Percentiles rank a stretch among this genome's conserved stretches.
Conservation (phyloP, 2,329 filamentous ascomycete species). For the Colletotrichum sp. region DNA sequence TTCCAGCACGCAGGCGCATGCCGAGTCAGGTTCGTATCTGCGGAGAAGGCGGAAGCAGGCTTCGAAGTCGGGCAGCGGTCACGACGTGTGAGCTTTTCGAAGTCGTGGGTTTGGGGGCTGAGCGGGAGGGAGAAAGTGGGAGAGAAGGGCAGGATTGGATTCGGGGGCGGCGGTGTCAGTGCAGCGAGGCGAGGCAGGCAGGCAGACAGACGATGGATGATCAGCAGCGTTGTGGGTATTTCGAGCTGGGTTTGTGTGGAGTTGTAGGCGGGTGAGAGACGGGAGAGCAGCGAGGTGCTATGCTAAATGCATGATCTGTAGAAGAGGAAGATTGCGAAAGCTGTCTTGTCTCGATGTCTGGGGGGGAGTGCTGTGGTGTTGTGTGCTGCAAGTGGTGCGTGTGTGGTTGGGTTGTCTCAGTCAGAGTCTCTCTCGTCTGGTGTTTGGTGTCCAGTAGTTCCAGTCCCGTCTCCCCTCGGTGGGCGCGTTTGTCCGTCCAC, state of each 20-base stretch:
- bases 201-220: not conserved
- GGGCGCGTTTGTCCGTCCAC: not conserved
- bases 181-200: not conserved
- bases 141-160: not conserved
- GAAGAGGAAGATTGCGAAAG: not conserved
- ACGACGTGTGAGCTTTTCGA: not conserved
- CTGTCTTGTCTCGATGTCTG: not conserved
- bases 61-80: not conserved
- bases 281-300: constrained; percentile 5
- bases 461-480: not conserved
- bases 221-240: not conserved
- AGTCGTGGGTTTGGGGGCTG: not conserved
- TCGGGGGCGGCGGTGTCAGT: not conserved
- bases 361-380: not conserved
- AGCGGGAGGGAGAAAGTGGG: not conserved
- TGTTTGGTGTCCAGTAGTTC: not conserved
- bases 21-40: not conserved
- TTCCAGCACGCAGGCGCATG: constrained; percentile 7
- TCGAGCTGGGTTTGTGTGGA: not conserved
- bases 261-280: not conserved
- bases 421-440: constrained; percentile 5
- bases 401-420: constrained; percentile 16
- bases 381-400: not conserved
- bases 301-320: constrained; percentile 13
- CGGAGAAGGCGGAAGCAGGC: not conserved